Evolutionary conservation across 2,329 filamentous ascomycete species (phyloP).

Genomic region (Parascedosporium putredinis): DNA sequence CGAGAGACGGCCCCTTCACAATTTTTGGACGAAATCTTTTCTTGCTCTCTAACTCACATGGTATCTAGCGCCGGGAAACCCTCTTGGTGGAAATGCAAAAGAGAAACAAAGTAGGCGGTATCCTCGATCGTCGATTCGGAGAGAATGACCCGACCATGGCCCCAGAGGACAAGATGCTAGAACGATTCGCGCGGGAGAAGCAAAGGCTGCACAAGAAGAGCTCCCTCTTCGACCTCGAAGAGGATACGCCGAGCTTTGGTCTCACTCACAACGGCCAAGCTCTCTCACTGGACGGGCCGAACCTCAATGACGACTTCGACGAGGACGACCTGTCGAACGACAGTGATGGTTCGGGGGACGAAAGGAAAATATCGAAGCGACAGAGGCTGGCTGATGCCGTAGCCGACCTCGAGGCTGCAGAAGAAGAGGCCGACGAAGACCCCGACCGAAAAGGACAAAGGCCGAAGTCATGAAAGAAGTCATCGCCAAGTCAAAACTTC

Average conservation of each 20-base stretch:
- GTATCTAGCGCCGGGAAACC: constrained; percentile 59
- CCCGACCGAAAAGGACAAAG: constrained; percentile 86
- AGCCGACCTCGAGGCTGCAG: constrained; percentile 35
- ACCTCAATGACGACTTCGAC: constrained; percentile 62
- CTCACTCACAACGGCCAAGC: constrained; percentile 80
- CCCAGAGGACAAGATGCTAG: constrained; percentile 81
- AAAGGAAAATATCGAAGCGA: constrained; percentile 45
- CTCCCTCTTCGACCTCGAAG: constrained; percentile 84
- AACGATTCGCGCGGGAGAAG: constrained; percentile 84
- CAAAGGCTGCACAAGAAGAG: constrained; percentile 66
- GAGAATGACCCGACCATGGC: constrained; percentile 93
- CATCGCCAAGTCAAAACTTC: constrained; percentile 89
- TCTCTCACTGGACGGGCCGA: constrained; percentile 52
- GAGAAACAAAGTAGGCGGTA: constrained; percentile 82
- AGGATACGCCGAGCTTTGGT: constrained; percentile 54
- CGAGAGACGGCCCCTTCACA: no score
- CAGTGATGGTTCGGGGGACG: constrained; percentile 43
- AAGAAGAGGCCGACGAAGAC: constrained; percentile 40
- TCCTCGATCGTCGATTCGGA: constrained; percentile 87
- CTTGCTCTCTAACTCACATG: constrained; percentile 11
- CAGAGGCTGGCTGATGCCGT: constrained; percentile 34
- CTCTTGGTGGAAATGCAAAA: constrained; percentile 82
- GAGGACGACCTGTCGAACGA: constrained; percentile 61
- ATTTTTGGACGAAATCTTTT: constrained; percentile 12
- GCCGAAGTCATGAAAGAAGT: constrained; percentile 97